Evolutionary conservation across 768 basidiomycete genomes (phyloP), one percentile per base, ranked within the genome.

Genomic region (Phylloporus sp.): DNA sequence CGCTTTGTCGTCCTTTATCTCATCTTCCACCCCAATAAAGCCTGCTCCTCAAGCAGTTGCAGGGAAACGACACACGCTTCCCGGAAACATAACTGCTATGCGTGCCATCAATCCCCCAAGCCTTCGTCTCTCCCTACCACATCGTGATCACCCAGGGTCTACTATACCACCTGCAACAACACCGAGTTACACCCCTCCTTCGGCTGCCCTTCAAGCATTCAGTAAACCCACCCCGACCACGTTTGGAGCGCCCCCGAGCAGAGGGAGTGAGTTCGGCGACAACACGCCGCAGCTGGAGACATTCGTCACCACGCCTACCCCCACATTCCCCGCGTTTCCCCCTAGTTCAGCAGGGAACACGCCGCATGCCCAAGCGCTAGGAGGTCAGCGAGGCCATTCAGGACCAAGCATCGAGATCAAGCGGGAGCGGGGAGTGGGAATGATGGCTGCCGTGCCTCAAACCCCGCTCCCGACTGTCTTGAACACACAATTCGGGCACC

Each of bases 321-420:
- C 88, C 1, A 84, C 87, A 4, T 88, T 88, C 59, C 87, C 88
- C 13, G 76, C 85, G 2, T 91, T 81, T 61, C 77, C 84, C 0
- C 68, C 74, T 28, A 28, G 52, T n/a, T 59, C 70, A 18, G 54
- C 74, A 1, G 72, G 80, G 9, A 77, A 78, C 0, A 78, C 76
- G 9, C 84, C 85, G 2, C 72, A 78, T 53, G 77, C 79, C 28
- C 80, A 84, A 60, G 74, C 76, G 6, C 60, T 86, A 23, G 70
- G 77, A 22, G 73, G 76, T 3, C 79, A 78, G 45, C 73, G 71
- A 20, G 72, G 71, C n/a, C 71, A 72, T 45, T 74, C 75, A 35
- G 79, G 84, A 2, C 76, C 79, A 4, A 80, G 79, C 59, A 71
- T 89, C 24, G 90, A 91, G 59, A 79, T 86, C 35, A 75, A 79